Conservation (phyloP, 768 basidiomycete species). For the Cyclocybe aegerita region DNA sequence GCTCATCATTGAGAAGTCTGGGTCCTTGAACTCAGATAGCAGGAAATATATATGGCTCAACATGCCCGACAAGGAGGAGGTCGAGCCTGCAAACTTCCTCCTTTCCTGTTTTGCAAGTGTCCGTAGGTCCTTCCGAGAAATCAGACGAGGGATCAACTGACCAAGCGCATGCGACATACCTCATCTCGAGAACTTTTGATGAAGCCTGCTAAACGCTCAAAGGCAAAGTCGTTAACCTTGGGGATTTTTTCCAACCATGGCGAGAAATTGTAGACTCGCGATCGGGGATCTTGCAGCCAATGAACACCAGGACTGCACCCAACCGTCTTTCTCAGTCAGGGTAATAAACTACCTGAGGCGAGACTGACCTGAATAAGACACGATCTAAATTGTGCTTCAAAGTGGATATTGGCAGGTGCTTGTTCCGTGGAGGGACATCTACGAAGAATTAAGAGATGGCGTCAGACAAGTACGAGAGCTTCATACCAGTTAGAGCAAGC, state of each 20-base stretch:
- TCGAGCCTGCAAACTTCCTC: conserved; percentile 78
- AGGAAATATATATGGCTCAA: conserved; percentile 88
- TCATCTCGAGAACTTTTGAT: conserved; percentile 76
- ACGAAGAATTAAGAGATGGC: background rate
- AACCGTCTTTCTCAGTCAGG: background rate
- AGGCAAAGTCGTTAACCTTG: conserved; percentile 79
- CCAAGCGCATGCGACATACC: conserved; percentile 35
- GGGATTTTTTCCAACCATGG: conserved; percentile 74
- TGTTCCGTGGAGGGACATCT: conserved; percentile 1
- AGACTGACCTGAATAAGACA: conserved; percentile 48
- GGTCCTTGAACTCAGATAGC: conserved; percentile 66
- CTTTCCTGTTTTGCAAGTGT: conserved; percentile 56
- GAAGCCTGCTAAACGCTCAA: conserved; percentile 73
- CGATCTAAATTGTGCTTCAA: conserved; percentile 37
- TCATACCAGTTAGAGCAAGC: too few species aligned
- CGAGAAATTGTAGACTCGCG: conserved; percentile 83
- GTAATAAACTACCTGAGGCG: background rate
- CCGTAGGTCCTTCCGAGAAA: conserved; percentile 55
- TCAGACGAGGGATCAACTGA: background rate
- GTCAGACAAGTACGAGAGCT: too few species aligned
- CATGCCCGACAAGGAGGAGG: conserved; percentile 84
- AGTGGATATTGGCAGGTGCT: conserved; percentile 1
- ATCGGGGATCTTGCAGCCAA: conserved; percentile 84
- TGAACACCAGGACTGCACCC: conserved; percentile 76
- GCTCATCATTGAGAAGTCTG: conserved; percentile 65